A percentile compares a stretch with the other conserved stretches of the same genome.
Conservation (phyloP, 202 grass and related monocot genomes). For the Setaria italica region DNA sequence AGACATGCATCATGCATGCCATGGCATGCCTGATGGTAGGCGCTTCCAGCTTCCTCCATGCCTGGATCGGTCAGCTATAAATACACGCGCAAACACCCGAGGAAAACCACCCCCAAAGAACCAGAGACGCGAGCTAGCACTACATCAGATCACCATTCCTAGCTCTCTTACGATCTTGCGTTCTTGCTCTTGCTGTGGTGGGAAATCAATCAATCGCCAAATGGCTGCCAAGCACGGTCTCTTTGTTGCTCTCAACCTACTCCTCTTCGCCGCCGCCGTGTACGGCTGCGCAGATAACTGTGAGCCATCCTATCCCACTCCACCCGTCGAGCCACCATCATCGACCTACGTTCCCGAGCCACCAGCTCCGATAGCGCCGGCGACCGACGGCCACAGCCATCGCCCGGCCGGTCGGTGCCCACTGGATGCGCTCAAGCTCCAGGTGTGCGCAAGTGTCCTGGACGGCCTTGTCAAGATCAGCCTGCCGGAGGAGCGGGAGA, state of each 20-base stretch:
- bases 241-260: conserved; percentile 46
- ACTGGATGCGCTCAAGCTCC: neutral
- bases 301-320: neutral
- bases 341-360: neutral
- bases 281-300: neutral
- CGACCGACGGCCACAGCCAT: neutral
- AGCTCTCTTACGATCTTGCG: neutral
- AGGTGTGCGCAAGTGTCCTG: neutral
- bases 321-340: neutral
- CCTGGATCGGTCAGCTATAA: neutral
- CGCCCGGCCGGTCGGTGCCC: neutral
- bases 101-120: too few species aligned
- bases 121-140: neutral
- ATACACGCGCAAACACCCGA: too few species aligned
- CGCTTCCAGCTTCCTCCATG: neutral
- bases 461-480: neutral
- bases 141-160: neutral
- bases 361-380: neutral
- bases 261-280: conserved; percentile 32
- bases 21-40: too few species aligned
- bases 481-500: neutral
- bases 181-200: neutral
- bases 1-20: neutral
- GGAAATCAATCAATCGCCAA: neutral
- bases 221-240: conserved; percentile 1